Conservation (phyloP, 768 basidiomycete genomes). For the Calocybe gangraenosa region DNA sequence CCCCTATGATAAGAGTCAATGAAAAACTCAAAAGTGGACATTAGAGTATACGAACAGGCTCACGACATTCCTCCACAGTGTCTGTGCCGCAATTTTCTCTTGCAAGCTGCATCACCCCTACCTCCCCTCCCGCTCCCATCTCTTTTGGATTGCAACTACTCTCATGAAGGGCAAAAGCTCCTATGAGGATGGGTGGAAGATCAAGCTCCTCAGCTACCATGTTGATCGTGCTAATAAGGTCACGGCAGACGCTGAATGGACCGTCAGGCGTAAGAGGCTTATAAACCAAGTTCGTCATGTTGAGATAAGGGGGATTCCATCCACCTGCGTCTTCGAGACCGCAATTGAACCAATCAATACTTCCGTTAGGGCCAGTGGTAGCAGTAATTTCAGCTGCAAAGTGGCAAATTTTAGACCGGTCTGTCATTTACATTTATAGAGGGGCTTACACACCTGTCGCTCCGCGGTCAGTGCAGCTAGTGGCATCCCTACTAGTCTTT, state of each 20-base stretch:
- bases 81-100: constrained; percentile 69
- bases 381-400: too few species aligned
- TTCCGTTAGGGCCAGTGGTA: constrained; percentile 66
- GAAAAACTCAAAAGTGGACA: constrained; percentile 1
- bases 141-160: constrained; percentile 59
- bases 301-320: constrained; percentile 71
- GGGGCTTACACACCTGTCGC: constrained; percentile 40
- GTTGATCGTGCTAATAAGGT: constrained; percentile 45
- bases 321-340: constrained; percentile 54
- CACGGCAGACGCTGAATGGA: constrained; percentile 58
- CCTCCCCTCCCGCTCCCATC: constrained; percentile 75
- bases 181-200: constrained; percentile 73
- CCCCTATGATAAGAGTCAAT: constrained; percentile 34
- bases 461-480: constrained; percentile 43
- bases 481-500: constrained; percentile 7
- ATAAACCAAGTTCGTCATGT: constrained; percentile 45
- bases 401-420: too few species aligned
- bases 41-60: constrained; percentile 31
- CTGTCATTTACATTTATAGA: too few species aligned
- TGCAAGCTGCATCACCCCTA: constrained; percentile 86
- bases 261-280: constrained; percentile 42
- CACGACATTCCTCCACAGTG: constrained; percentile 40
- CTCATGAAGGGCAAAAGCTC: constrained; percentile 90
- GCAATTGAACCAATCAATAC: constrained; percentile 75
- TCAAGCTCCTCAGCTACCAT: constrained; percentile 42